A percentile compares a stretch with the other conserved stretches of the same genome.
phyloP scores from a whole-genome alignment of 1,284 basidiomycete species.

The Ustilago esculenta region DNA sequence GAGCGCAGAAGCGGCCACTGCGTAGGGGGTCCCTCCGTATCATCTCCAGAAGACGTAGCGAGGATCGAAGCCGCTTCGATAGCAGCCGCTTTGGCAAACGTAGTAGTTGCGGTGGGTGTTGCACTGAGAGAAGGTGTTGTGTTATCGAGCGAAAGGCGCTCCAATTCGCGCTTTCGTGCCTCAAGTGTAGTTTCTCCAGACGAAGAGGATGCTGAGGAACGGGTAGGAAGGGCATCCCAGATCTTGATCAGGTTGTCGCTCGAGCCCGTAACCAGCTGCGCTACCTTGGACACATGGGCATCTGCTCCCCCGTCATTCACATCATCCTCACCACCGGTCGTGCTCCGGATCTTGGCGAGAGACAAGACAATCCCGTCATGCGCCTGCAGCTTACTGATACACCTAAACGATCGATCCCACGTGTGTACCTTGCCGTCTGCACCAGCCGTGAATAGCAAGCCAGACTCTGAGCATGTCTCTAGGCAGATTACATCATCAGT shows the following conservation, averaged over 20 bases:
- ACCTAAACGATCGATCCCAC: conserved; percentile 53
- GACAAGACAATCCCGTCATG: conserved; percentile 41
- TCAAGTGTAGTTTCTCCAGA: neutral
- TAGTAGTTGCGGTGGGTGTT: conserved; percentile 8
- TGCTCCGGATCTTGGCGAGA: conserved; percentile 18
- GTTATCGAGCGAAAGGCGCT: conserved; percentile 17
- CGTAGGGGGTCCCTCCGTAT: conserved; percentile 3
- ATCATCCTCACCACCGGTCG: neutral
- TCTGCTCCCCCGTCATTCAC: neutral
- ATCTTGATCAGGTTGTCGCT: conserved; percentile 60
- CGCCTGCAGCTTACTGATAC: conserved; percentile 58
- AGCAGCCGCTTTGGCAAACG: conserved; percentile 2
- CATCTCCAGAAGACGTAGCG: neutral
- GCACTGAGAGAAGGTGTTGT: conserved; percentile 5
- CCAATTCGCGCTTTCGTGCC: conserved; percentile 12
- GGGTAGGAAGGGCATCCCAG: conserved; percentile 41
- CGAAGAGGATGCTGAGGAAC: neutral
- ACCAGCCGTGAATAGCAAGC: conserved; percentile 49
- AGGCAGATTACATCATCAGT: conserved; percentile 70
- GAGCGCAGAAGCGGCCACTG: conserved; percentile 70
- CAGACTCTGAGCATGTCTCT: conserved; percentile 61
- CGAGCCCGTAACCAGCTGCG: conserved; percentile 51
- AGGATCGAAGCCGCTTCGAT: conserved; percentile 11
- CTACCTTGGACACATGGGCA: conserved; percentile 1
- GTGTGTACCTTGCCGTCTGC: conserved; percentile 56